Conservation (phyloP, 2,329 filamentous ascomycete species). For the Fusarium circinatum region DNA sequence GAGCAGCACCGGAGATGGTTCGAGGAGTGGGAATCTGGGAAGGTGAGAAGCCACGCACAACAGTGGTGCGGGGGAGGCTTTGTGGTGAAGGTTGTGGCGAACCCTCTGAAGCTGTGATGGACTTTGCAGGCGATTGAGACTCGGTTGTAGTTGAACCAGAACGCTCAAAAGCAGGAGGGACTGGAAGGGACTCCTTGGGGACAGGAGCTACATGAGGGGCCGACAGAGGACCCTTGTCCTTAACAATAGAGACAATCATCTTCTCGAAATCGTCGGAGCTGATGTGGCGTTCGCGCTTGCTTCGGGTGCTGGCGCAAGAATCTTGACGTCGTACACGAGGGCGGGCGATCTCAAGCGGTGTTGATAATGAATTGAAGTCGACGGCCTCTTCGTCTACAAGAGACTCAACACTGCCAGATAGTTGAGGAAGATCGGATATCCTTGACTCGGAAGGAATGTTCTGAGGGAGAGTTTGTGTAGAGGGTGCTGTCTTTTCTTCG, state of each 20-base stretch:
- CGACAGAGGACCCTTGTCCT: conserved; percentile 75
- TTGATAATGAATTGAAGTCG: conserved; percentile 65
- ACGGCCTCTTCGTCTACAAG: conserved; percentile 74
- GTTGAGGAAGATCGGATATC: conserved; percentile 70
- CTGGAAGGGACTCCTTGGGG: conserved; percentile 55
- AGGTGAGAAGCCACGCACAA: conserved; percentile 88
- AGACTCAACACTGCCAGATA: conserved; percentile 83
- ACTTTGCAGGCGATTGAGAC: conserved; percentile 63
- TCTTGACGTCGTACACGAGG: conserved; percentile 78
- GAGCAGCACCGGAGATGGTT: conserved; percentile 60
- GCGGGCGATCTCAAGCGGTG: conserved; percentile 67
- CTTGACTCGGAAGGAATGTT: conserved; percentile 58
- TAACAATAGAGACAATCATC: conserved; percentile 93
- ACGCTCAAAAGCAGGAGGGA: conserved; percentile 50
- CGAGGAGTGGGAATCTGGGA: conserved; percentile 68
- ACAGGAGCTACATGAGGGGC: conserved; percentile 46
- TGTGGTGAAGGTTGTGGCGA: conserved; percentile 45
- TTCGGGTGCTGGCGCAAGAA: conserved; percentile 75
- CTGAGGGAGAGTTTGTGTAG: conserved; percentile 59
- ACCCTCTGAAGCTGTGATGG: conserved; percentile 59
- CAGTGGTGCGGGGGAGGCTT: conserved; percentile 50
- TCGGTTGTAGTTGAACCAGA: conserved; percentile 59
- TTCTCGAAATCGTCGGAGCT: conserved; percentile 93
- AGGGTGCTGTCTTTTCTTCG: conserved; percentile 62
- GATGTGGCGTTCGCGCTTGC: conserved; percentile 86